Evolutionary conservation across 768 basidiomycete genomes (phyloP).

Genomic region (Cystofilobasidium bisporidii): DNA sequence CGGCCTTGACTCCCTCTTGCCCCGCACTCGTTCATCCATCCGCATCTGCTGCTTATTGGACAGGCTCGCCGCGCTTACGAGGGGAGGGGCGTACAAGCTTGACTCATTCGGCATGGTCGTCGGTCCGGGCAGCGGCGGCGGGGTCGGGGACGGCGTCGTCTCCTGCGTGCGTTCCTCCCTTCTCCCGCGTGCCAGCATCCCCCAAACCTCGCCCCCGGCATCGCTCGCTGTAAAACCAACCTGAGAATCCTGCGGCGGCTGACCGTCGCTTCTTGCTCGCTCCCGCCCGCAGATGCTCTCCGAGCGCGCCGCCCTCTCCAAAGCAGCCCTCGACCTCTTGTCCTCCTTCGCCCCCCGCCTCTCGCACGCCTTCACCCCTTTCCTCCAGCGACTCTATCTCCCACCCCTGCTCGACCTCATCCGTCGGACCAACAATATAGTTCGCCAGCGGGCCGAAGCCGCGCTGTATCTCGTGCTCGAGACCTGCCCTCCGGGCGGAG

Average conservation of each 20-base stretch:
- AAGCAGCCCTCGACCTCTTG: slow-evolving; percentile 57
- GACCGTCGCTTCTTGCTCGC: too few species aligned
- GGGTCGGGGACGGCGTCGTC: slow-evolving; percentile 30
- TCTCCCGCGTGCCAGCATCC: too few species aligned
- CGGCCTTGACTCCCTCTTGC: background rate
- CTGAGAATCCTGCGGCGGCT: too few species aligned
- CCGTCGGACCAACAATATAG: slow-evolving; percentile 67
- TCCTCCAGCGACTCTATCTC: slow-evolving; percentile 56
- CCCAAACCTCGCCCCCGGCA: too few species aligned
- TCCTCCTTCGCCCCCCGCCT: slow-evolving; percentile 49
- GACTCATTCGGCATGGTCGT: slow-evolving; percentile 33
- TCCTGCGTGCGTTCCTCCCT: background rate
- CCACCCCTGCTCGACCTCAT: slow-evolving; percentile 61
- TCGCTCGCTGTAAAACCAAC: too few species aligned
- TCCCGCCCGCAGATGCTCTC: slow-evolving; percentile 45
- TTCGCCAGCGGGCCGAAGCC: slow-evolving; percentile 55
- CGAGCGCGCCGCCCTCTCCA: slow-evolving; percentile 63
- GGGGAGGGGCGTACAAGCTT: slow-evolving; percentile 49
- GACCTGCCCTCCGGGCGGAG: slow-evolving; percentile 52
- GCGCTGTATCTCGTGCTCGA: slow-evolving; percentile 57
- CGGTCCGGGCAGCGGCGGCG: slow-evolving; percentile 3
- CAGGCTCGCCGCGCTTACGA: slow-evolving; percentile 47
- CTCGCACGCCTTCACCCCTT: slow-evolving; percentile 52
- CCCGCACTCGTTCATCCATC: background rate
- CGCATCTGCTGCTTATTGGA: too few species aligned